Evolutionary conservation across 2,329 filamentous ascomycete genomes (phyloP).

Genomic region (Macrophomina pseudophaseolina): DNA sequence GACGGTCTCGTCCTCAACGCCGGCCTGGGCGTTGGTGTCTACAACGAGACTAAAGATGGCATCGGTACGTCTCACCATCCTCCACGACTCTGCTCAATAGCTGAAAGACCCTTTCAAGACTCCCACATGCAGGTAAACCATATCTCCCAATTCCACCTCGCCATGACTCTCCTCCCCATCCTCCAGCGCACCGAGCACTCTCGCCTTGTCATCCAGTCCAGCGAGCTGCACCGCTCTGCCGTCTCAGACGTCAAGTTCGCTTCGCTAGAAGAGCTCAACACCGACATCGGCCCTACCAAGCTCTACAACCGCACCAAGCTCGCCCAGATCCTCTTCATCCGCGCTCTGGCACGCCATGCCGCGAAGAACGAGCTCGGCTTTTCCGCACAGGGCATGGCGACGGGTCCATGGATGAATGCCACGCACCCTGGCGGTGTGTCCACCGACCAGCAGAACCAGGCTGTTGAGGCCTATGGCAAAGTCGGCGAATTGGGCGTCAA

Average conservation of each 20-base stretch:
- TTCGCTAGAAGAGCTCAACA: constrained; percentile 55
- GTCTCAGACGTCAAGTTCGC: constrained; percentile 47
- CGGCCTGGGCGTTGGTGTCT: constrained; percentile 56
- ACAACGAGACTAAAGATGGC: constrained; percentile 56
- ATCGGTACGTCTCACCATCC: constrained; percentile 34
- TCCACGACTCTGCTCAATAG: neutral
- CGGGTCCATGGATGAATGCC: constrained; percentile 53
- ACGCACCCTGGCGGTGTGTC: constrained; percentile 56
- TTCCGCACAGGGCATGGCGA: constrained; percentile 28
- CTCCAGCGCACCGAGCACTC: constrained; percentile 47
- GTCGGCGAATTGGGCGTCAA: constrained; percentile 53
- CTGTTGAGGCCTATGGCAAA: constrained; percentile 56
- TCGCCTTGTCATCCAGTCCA: constrained; percentile 56
- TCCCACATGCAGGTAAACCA: constrained; percentile 58
- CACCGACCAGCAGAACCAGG: constrained; percentile 56
- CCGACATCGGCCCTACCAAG: constrained; percentile 53
- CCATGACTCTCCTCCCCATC: constrained; percentile 52
- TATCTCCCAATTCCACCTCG: constrained; percentile 56
- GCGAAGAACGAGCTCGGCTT: constrained; percentile 45
- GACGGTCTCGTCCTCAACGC: constrained; percentile 57
- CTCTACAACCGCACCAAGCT: constrained; percentile 59
- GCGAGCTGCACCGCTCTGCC: constrained; percentile 51
- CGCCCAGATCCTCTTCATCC: constrained; percentile 54
- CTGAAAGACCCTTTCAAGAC: constrained; percentile 35
- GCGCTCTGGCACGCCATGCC: constrained; percentile 48